phyloP scores from a whole-genome alignment of 176 grass and related monocot species.

The Pharus latifolius region DNA sequence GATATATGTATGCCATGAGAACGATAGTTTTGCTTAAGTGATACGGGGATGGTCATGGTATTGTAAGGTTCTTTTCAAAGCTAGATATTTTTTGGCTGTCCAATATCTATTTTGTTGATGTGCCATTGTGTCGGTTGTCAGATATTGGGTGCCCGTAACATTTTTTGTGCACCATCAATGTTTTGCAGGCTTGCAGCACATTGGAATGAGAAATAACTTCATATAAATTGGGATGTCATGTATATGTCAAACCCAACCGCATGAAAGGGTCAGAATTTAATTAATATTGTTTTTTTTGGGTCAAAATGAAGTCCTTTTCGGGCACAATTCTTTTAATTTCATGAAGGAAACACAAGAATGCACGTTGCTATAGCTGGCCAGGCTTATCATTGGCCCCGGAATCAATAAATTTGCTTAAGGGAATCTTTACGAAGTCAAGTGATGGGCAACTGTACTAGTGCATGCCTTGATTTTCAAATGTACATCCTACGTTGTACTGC shows the following conservation, averaged over 20 bases:
- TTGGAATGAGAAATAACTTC: not conserved
- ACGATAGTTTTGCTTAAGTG: constrained; percentile 12
- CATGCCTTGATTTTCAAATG: too few species aligned
- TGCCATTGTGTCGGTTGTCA: too few species aligned
- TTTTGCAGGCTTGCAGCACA: not conserved
- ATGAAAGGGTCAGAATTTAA: not conserved
- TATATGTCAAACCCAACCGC: not conserved
- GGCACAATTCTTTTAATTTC: constrained; percentile 13
- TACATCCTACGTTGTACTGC: constrained; percentile 37
- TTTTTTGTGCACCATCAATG: too few species aligned
- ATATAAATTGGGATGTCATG: not conserved
- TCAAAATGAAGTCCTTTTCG: constrained; percentile 34
- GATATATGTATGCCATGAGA: too few species aligned
- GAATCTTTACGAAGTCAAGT: constrained; percentile 22
- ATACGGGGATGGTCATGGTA: constrained; percentile 30
- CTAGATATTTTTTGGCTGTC: constrained; percentile 43
- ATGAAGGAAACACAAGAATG: constrained; percentile 12
- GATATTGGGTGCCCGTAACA: not conserved
- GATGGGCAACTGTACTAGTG: constrained; percentile 25
- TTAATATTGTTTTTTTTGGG: too few species aligned
- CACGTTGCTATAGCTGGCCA: constrained; percentile 11
- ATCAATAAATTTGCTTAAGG: constrained; percentile 27
- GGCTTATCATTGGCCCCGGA: constrained; percentile 14
- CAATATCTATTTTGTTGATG: too few species aligned
- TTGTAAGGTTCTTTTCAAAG: constrained; percentile 19